A percentile compares a stretch with the other conserved stretches of the same genome.
Conservation (phyloP, 108 stramenopile species). For the Pseudonitzschia pungens region DNA sequence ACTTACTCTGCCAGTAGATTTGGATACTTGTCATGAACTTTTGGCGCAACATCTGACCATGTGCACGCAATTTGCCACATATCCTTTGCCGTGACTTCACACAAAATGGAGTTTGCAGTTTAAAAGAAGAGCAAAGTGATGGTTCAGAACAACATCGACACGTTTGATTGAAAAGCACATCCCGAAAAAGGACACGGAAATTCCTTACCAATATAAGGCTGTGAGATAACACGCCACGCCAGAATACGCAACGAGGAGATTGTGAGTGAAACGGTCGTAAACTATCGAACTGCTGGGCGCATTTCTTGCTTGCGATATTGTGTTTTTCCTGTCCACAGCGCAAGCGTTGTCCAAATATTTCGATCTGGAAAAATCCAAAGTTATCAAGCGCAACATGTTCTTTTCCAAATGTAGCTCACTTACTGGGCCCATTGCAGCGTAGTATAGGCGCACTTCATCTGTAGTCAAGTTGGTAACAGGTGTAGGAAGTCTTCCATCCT, state of each 20-base stretch:
- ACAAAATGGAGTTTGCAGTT: not conserved
- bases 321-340: not conserved
- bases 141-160: not conserved
- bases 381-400: not conserved
- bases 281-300: no score
- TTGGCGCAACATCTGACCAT: slow-evolving; percentile 69
- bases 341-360: not conserved
- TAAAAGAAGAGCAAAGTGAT: not conserved
- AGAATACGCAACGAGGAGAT: not conserved
- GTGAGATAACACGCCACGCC: not conserved
- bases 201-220: slow-evolving; percentile 41
- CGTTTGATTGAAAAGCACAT: no score
- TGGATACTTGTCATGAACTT: slow-evolving; percentile 65
- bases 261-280: not conserved
- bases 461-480: slow-evolving; percentile 54
- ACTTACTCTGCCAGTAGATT: slow-evolving; percentile 72
- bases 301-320: not conserved
- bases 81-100: slow-evolving; percentile 48
- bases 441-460: slow-evolving; percentile 44
- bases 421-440: slow-evolving; percentile 66
- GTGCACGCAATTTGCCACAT: slow-evolving; percentile 63
- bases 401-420: not conserved
- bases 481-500: slow-evolving; percentile 37
- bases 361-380: not conserved
- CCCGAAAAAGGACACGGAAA: not conserved